Percentiles rank a stretch among this genome's conserved stretches.
Evolutionary conservation across 2,329 filamentous ascomycete genomes (phyloP).

Genomic region (Fusarium torulosum): DNA sequence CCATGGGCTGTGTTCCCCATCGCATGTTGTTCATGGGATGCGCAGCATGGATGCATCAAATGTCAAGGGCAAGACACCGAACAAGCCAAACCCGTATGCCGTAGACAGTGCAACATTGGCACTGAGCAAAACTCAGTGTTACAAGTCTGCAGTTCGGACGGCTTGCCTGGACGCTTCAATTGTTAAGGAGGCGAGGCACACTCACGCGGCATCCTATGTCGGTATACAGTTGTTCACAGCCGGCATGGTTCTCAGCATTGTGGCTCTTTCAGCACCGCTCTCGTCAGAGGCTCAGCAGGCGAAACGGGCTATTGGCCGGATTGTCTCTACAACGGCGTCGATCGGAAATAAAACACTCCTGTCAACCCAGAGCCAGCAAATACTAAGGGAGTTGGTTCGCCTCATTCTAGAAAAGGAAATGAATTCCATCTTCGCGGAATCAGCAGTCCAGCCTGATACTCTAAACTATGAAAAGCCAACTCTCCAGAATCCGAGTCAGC

Average conservation of each 20-base stretch:
- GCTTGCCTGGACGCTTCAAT: not conserved
- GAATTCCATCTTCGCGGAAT: constrained; percentile 13
- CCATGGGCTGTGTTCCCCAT: too few species aligned
- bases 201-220: not conserved
- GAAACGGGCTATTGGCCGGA: not conserved
- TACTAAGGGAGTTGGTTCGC: not conserved
- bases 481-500: too few species aligned
- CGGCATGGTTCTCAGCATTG: not conserved
- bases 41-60: not conserved
- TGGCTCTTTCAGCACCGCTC: not conserved
- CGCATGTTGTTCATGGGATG: not conserved
- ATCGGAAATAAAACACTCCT: not conserved
- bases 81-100: too few species aligned
- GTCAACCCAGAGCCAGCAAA: not conserved
- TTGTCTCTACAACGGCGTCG: not conserved
- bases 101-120: not conserved
- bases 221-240: not conserved
- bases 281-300: not conserved
- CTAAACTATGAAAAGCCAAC: too few species aligned
- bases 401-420: constrained; percentile 11
- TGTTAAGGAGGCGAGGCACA: not conserved
- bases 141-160: not conserved
- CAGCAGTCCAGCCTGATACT: too few species aligned
- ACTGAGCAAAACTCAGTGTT: not conserved
- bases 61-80: not conserved